phyloP scores from a whole-genome alignment of 2,329 filamentous ascomycete genomes.

The Cercospora nicotianae region DNA sequence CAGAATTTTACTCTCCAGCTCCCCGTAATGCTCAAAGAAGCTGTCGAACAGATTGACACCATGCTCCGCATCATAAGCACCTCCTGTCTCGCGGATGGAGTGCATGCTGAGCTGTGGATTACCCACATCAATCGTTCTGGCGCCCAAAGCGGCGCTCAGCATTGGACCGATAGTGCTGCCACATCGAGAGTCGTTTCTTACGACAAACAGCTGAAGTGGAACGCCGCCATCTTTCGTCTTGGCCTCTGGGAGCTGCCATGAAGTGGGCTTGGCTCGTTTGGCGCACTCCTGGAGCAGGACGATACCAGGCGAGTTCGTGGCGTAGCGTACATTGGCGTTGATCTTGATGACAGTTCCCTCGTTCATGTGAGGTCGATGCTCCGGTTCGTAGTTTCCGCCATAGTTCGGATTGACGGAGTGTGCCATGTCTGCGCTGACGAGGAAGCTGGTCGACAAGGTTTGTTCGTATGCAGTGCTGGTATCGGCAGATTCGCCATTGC shows the following conservation, averaged over 20 bases:
- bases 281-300: conserved; percentile 89
- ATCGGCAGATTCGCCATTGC: conserved; percentile 53
- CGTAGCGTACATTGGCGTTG: conserved; percentile 96
- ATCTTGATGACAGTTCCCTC: conserved; percentile 95
- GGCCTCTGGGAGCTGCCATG: conserved; percentile 35
- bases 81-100: conserved; percentile 90
- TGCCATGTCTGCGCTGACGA: conserved; percentile 96
- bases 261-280: conserved; percentile 51
- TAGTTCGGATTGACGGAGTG: conserved; percentile 97
- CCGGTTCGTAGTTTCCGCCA: conserved; percentile 81
- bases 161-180: conserved; percentile 98
- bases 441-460: conserved; percentile 84
- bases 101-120: conserved; percentile 97
- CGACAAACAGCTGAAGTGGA: conserved; percentile 92
- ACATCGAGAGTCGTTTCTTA: conserved; percentile 91
- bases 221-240: conserved; percentile 63
- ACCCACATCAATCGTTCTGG: conserved; percentile 85
- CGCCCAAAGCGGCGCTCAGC: conserved; percentile 80
- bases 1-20: conserved; percentile 76
- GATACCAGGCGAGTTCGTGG: conserved; percentile 93
- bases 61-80: conserved; percentile 82
- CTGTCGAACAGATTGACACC: conserved; percentile 81
- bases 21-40: conserved; percentile 84
- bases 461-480: conserved; percentile 86
- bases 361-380: conserved; percentile 94